phyloP scores from a whole-genome alignment of 352 stramenopile species.

The Thalassiosira livingstoniorum region DNA sequence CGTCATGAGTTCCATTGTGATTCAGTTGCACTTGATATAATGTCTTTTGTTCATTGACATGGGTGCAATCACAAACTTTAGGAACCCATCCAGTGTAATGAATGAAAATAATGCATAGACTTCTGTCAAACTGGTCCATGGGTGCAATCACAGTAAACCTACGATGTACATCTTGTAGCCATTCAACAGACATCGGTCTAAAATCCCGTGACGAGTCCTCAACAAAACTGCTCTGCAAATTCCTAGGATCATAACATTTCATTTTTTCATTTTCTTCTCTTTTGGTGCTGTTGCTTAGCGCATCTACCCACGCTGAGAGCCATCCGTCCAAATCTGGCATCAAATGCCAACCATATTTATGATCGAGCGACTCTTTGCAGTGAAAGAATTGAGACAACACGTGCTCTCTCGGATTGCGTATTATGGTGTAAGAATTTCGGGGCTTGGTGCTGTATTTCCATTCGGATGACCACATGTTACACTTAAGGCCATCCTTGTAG shows the following conservation, averaged over 20 bases:
- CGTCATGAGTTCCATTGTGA: too few relatives aligned
- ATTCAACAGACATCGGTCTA: slow-evolving; percentile 1
- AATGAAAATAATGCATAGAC: slow-evolving; percentile 20
- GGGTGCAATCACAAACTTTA: too few relatives aligned
- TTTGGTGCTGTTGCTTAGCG: slow-evolving; percentile 4
- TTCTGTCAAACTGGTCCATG: slow-evolving; percentile 3
- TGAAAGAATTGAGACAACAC: slow-evolving; percentile 36
- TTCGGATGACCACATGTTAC: background rate
- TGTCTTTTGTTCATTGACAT: too few relatives aligned
- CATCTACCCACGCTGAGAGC: slow-evolving; percentile 15
- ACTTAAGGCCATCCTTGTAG: too few relatives aligned
- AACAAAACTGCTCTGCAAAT: background rate
- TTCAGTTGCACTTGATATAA: too few relatives aligned
- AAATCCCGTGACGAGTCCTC: too few relatives aligned
- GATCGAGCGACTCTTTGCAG: slow-evolving; percentile 23
- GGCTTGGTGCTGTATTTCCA: background rate
- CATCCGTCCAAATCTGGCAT: slow-evolving; percentile 34
- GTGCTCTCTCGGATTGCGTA: slow-evolving; percentile 21
- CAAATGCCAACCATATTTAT: slow-evolving; percentile 9
- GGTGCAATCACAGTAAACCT: slow-evolving; percentile 27
- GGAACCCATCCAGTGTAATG: slow-evolving; percentile 16
- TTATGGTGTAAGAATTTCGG: background rate
- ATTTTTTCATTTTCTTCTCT: slow-evolving; percentile 5
- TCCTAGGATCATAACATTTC: background rate
- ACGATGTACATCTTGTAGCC: slow-evolving; percentile 22